Evolutionary conservation across 202 grass and related monocot genomes (phyloP).

Genomic region (Digitaria exilis): DNA sequence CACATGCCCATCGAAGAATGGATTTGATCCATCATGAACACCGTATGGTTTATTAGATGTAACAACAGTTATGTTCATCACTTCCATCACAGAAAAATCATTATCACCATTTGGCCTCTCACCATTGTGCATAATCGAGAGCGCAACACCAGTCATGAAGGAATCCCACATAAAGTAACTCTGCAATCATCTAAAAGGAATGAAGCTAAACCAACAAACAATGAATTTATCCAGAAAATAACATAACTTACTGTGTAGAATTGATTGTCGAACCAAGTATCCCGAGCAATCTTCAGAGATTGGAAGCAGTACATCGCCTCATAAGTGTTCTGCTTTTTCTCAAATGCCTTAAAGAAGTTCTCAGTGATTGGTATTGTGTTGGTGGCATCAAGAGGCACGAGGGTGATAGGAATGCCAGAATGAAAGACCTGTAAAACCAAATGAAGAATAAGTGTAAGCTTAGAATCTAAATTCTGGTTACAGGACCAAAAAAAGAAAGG

Average conservation of each 20-base stretch:
- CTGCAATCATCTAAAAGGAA: slow-evolving; percentile 35
- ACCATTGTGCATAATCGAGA: slow-evolving; percentile 62
- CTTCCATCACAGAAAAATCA: slow-evolving; percentile 67
- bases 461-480: not conserved
- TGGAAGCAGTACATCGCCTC: slow-evolving; percentile 75
- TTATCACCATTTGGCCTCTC: slow-evolving; percentile 50
- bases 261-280: slow-evolving; percentile 44
- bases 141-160: slow-evolving; percentile 58
- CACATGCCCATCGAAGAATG: slow-evolving; percentile 60
- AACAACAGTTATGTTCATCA: slow-evolving; percentile 72
- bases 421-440: slow-evolving; percentile 57
- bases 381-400: slow-evolving; percentile 79
- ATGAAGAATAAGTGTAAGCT: slow-evolving; percentile 2
- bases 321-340: slow-evolving; percentile 49
- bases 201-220: slow-evolving; percentile 19
- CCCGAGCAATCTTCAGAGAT: slow-evolving; percentile 40
- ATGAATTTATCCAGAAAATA: not conserved
- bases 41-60: slow-evolving; percentile 76
- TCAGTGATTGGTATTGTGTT: slow-evolving; percentile 69
- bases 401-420: slow-evolving; percentile 68
- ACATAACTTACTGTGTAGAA: not conserved
- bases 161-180: slow-evolving; percentile 90
- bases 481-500: not conserved
- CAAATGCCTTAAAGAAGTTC: slow-evolving; percentile 56
- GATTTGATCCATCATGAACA: slow-evolving; percentile 66